These are phyloP conservation scores for Bruguiera gymnorhiza DNA, from an alignment of 345 rosid species.

Conservation along the genomic window DNA sequence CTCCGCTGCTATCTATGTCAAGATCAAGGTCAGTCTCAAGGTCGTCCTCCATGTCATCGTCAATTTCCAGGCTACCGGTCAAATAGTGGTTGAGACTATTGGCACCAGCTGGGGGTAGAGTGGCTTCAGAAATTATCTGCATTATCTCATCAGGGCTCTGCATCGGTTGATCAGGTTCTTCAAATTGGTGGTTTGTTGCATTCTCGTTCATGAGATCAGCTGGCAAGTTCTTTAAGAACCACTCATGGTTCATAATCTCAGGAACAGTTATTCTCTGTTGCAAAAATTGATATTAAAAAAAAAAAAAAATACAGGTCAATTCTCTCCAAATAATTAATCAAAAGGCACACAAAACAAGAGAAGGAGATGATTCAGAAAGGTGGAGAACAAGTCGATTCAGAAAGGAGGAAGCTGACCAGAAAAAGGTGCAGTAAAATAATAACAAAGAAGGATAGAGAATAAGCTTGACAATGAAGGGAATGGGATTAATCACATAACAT, in stretches of 20 bases:
- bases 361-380: neutral
- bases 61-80: constrained; percentile 80
- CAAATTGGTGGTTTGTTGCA: constrained; percentile 48
- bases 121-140: constrained; percentile 96
- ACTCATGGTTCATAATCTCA: constrained; percentile 80
- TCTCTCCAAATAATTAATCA: neutral
- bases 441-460: neutral
- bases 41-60: constrained; percentile 97
- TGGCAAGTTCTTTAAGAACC: constrained; percentile 95
- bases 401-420: neutral
- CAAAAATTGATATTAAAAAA: constrained; percentile 16
- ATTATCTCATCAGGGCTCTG: constrained; percentile 86
- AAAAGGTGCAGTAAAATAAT: neutral
- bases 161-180: constrained; percentile 80
- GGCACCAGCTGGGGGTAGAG: constrained; percentile 76
- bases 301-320: neutral
- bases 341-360: neutral
- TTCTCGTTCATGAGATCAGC: constrained; percentile 74
- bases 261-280: constrained; percentile 87
- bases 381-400: no score
- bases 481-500: neutral
- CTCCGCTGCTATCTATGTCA: constrained; percentile 95
- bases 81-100: constrained; percentile 59
- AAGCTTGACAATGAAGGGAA: constrained; percentile 1
- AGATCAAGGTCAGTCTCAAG: constrained; percentile 84